A percentile compares a stretch with the other conserved stretches of the same genome.
Conservation (phyloP, 1,139 yeast genomes). For the Yamadazyma siamensis region DNA sequence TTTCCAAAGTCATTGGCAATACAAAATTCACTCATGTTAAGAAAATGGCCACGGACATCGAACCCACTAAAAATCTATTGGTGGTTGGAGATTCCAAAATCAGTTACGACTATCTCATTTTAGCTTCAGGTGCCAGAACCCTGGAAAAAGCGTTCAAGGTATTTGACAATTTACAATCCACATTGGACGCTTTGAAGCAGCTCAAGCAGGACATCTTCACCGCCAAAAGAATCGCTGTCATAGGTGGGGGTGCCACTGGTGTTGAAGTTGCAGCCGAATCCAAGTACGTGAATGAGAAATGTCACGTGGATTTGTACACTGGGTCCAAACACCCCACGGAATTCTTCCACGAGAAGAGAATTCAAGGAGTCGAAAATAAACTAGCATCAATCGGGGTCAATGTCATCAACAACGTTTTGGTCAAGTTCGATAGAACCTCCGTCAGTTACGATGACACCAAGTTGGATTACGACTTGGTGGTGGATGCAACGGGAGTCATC, state of each 20-base stretch:
- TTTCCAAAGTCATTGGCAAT: constrained; percentile 8
- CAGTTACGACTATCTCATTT: constrained; percentile 21
- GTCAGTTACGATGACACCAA: constrained; percentile 13
- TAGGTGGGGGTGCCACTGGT: constrained; percentile 34
- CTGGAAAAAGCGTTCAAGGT: constrained; percentile 19
- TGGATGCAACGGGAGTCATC: constrained; percentile 14
- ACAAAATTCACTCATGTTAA: constrained; percentile 9
- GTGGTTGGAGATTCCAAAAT: constrained; percentile 12
- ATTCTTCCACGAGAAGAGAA: constrained; percentile 10
- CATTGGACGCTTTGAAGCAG: constrained; percentile 10
- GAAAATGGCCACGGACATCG: constrained; percentile 17
- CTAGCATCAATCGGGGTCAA: constrained; percentile 19
- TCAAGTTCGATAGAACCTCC: background rate
- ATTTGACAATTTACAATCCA: constrained; percentile 11
- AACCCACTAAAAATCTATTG: constrained; percentile 12
- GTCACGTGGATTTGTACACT: constrained; percentile 19
- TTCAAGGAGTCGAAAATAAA: constrained; percentile 15
- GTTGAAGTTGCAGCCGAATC: constrained; percentile 28
- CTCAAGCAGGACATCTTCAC: constrained; percentile 11
- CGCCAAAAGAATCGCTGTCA: constrained; percentile 21
- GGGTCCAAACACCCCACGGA: constrained; percentile 19
- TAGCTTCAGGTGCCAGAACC: constrained; percentile 25
- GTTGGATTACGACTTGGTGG: constrained; percentile 19
- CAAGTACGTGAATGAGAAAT: constrained; percentile 15
- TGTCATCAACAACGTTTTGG: constrained; percentile 14